Evolutionary conservation across 2,329 filamentous ascomycete genomes (phyloP), one percentile per base, ranked within the genome.

Genomic region (Magnaporthiopsis incrustans): DNA sequence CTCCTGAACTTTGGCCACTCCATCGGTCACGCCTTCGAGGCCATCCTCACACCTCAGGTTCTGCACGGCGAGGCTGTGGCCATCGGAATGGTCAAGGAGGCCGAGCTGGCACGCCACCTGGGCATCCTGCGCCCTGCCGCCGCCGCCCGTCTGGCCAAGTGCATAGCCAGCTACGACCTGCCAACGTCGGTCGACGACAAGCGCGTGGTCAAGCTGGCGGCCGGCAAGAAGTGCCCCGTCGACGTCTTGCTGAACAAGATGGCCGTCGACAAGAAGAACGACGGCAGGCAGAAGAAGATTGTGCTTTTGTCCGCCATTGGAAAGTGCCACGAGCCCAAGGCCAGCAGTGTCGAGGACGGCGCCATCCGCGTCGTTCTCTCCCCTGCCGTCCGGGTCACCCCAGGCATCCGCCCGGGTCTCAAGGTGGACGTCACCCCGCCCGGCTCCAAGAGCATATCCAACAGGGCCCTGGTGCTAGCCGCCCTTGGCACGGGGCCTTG

Each of bases 241-340:
- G 91, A 97, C 69, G 84, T 90, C 50, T 77, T 99, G 62, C 82
- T 99, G 64, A 84, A 89, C 68, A 96, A 96, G 74, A 99, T 99
- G 95, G 92, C 90, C 0, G 89, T 99, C 11, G 95, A 99, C 78
- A 99, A 99, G 84, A 99, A 99, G 81, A 99, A 99, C 69, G 90
- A 96, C 59, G 95, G 95, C 2, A 85, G 85, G 65, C 92, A 94
- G 76, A 99, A 99, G 82, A 98, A 97, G 78, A 90, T 99, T 67
- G 94, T 97, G 8, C 84, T 99, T 10, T 82, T 99, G 14, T 93
- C 92, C 0, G 90, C 90, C 15, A 96, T 99, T 73, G 95, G 95
- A 65, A 86, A 89, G 71, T 96, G 92, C 0, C 78, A 94, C 72
- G 95, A 99, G 77, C 89, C 87, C 64, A 90, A 89, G 74, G 95